A percentile compares a stretch with the other conserved stretches of the same genome.
Evolutionary conservation across 805 yeast genomes (phyloP).

Genomic region (Saccharomyces eubayanus): DNA sequence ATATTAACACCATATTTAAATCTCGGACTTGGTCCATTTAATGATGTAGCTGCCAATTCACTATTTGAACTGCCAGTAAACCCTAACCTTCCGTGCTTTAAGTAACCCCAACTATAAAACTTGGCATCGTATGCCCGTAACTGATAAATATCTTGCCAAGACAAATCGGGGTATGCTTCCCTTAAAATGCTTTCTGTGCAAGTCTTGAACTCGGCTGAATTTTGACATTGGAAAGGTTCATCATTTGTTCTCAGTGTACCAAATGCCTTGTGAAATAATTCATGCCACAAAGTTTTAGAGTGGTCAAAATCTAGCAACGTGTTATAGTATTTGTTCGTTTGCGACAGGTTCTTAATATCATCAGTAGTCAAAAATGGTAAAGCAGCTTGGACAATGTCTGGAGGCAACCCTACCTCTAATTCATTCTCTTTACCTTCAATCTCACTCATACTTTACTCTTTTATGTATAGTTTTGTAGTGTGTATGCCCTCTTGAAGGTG

Average conservation of each 20-base stretch:
- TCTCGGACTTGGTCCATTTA: constrained; percentile 19
- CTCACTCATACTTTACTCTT: not conserved
- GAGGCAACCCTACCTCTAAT: constrained; percentile 14
- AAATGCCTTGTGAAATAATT: constrained; percentile 23
- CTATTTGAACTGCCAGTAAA: constrained; percentile 21
- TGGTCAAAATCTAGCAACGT: constrained; percentile 18
- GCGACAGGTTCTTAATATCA: constrained; percentile 26
- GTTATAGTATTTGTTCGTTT: constrained; percentile 28
- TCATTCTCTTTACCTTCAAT: not conserved
- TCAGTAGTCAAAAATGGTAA: constrained; percentile 23
- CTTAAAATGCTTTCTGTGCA: constrained; percentile 22
- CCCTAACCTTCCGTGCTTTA: constrained; percentile 28
- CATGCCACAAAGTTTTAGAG: constrained; percentile 29
- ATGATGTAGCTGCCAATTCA: constrained; percentile 7
- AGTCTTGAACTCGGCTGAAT: constrained; percentile 16
- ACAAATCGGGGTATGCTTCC: constrained; percentile 8
- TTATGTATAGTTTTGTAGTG: not conserved
- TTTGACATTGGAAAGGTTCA: constrained; percentile 22
- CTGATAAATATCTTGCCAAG: constrained; percentile 25
- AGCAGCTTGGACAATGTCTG: constrained; percentile 26
- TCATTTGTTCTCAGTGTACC: constrained; percentile 22
- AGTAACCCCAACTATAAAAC: constrained; percentile 30
- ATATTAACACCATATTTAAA: constrained; percentile 24
- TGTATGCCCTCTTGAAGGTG: not conserved
- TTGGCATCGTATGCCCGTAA: constrained; percentile 15